A percentile compares a stretch with the other conserved stretches of the same genome.
Evolutionary conservation across 192 early-diverging fungal species (phyloP).

Genomic region (Spizellomyces sp.): DNA sequence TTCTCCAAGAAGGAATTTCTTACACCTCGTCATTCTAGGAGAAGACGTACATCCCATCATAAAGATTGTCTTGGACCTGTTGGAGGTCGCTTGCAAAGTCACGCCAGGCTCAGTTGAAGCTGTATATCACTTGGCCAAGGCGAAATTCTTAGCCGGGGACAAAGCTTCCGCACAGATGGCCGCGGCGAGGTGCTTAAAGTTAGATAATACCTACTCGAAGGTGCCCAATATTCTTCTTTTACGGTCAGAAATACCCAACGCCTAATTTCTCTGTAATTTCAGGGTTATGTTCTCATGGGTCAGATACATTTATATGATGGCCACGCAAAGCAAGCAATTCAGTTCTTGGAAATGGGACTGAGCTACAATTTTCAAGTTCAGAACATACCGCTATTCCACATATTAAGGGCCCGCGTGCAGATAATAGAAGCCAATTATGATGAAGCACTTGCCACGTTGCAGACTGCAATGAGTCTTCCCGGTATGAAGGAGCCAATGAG

Average conservation of each 20-base stretch:
- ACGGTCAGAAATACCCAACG: no score
- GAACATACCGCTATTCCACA: conserved; percentile 42
- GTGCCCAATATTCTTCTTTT: conserved; percentile 10
- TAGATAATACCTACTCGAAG: conserved; percentile 44
- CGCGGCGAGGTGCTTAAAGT: conserved; percentile 35
- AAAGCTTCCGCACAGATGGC: conserved; percentile 31
- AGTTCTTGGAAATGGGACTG: conserved; percentile 54
- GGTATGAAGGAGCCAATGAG: conserved; percentile 35
- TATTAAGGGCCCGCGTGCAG: conserved; percentile 46
- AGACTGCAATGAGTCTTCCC: conserved; percentile 40
- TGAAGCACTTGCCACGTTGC: conserved; percentile 42
- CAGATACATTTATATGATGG: conserved; percentile 47
- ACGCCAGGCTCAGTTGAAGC: conserved; percentile 50
- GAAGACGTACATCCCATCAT: conserved; percentile 40
- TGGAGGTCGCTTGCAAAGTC: conserved; percentile 43
- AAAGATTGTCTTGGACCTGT: conserved; percentile 31
- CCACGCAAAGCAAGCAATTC: conserved; percentile 33
- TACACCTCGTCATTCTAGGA: conserved; percentile 6
- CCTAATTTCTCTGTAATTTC: not conserved
- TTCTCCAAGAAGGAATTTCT: not conserved
- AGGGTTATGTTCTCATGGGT: conserved; percentile 52
- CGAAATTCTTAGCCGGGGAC: conserved; percentile 46
- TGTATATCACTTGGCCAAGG: conserved; percentile 42
- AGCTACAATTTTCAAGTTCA: conserved; percentile 58
- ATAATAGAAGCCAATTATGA: conserved; percentile 41